Base-by-base conservation (phyloP, 345 rosid species). In the Laguncularia racemosa region DNA sequence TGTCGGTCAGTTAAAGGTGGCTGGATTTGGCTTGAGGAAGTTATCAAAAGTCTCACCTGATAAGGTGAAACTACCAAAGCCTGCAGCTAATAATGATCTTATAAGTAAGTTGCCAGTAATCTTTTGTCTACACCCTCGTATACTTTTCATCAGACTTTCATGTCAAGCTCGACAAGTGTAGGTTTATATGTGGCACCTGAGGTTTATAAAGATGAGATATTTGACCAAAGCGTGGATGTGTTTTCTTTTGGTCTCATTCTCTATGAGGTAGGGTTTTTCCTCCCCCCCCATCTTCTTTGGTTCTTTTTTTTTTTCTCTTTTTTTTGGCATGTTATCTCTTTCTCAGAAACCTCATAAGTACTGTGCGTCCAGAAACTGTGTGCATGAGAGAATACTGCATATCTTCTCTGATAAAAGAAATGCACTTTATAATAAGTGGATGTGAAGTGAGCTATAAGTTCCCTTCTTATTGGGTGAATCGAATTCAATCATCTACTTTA, bases 171-270 rank as follows among this genome's bases (percentile, higher is more conserved):
- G 7, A 57, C 55, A 55, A 47, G 57, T 77, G 73, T 61, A 85
- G 96, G 78, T 79, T 63, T 72, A 17, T 93, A 89, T 61, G 51
- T 67, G 63, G 97, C 99, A 60, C 99, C 99, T 15, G 99, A 89
- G 72, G 38, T 93, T 44, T 87, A 71, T 76, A 75, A 75, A 57
- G 80, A 79, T 45, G 76, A 71, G 47, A 58, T 73, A 49, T 83
- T 89, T 58, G 97, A 89, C 59, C 78, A 84, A 73, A 82, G 84
- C 43, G 90, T 79, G 20, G 99, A 93, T 72, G 67, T 79, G n/a
- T 84, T 82, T 73, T 93, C 96, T 16, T 93, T 83, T 7, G 92
- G 96, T 65, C 68, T 89, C 68, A 79, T 93, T 48, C 66, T 89
- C 28, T 93, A 83, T 14, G 99, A 93, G 99, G 99, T 93, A 33